Conservation (phyloP, 345 rosid species). For the Orychophragmus violaceus region DNA sequence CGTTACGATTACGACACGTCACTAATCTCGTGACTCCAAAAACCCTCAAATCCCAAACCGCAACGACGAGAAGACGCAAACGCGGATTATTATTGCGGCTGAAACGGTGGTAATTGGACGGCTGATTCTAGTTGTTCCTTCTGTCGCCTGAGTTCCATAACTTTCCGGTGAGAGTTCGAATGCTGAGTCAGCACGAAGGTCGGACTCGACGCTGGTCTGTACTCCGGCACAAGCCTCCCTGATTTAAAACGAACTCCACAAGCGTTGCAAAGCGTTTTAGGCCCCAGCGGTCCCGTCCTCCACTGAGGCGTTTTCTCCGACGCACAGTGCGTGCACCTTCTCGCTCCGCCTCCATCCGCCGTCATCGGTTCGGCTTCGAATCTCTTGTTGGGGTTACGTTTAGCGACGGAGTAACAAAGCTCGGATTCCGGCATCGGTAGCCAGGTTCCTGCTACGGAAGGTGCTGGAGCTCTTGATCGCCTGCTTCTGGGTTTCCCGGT, state of each 20-base stretch:
- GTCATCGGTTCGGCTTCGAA: background rate
- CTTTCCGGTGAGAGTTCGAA: slow-evolving; percentile 82
- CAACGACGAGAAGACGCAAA: background rate
- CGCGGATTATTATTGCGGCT: slow-evolving; percentile 12
- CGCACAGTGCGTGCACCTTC: slow-evolving; percentile 69
- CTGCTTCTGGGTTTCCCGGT: slow-evolving; percentile 44
- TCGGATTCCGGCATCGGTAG: slow-evolving; percentile 27
- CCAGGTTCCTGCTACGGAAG: slow-evolving; percentile 28
- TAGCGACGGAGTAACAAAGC: slow-evolving; percentile 22
- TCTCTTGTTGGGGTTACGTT: slow-evolving; percentile 26
- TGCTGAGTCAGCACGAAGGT: slow-evolving; percentile 67
- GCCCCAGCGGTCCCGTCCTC: slow-evolving; percentile 78
- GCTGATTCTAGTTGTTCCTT: slow-evolving; percentile 43
- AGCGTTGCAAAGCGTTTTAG: slow-evolving; percentile 75
- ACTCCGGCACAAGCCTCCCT: slow-evolving; percentile 78
- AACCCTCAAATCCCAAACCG: background rate
- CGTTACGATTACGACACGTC: slow-evolving; percentile 22
- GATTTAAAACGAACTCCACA: slow-evolving; percentile 78
- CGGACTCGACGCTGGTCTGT: slow-evolving; percentile 75
- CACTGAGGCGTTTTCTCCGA: slow-evolving; percentile 88
- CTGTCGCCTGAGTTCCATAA: slow-evolving; percentile 68
- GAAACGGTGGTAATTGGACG: slow-evolving; percentile 2
- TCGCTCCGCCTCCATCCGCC: slow-evolving; percentile 39
- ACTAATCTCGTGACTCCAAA: slow-evolving; percentile 9
- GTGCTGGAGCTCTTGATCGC: slow-evolving; percentile 36